phyloP scores from a whole-genome alignment of 345 rosid species.

The Salix viminalis region DNA sequence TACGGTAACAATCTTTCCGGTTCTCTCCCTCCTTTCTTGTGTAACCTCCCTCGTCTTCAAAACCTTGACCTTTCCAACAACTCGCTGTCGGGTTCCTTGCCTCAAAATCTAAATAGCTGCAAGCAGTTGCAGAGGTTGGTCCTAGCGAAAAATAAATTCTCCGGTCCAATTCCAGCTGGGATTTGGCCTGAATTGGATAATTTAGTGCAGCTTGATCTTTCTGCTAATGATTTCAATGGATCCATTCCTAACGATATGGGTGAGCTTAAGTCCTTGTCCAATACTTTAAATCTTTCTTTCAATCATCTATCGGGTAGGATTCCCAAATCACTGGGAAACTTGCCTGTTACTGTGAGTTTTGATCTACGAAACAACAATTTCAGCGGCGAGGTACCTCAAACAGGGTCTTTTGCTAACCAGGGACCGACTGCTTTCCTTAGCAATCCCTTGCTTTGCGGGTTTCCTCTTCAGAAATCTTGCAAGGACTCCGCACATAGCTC shows the following conservation, averaged over 20 bases:
- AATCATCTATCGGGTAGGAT: constrained; percentile 71
- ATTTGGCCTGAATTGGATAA: constrained; percentile 75
- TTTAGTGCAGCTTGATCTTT: constrained; percentile 77
- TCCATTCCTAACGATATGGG: constrained; percentile 69
- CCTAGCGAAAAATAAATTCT: constrained; percentile 58
- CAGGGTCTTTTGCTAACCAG: constrained; percentile 85
- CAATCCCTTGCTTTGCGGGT: constrained; percentile 78
- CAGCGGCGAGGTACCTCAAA: constrained; percentile 84
- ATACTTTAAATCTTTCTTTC: constrained; percentile 73
- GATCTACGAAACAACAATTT: constrained; percentile 78
- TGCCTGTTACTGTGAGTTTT: constrained; percentile 79
- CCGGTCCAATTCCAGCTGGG: constrained; percentile 64
- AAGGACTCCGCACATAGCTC: constrained; percentile 30
- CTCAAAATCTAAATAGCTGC: constrained; percentile 52
- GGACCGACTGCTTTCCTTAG: constrained; percentile 95
- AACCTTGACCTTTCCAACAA: constrained; percentile 82
- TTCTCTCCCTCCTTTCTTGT: constrained; percentile 66
- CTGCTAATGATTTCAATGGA: constrained; percentile 61
- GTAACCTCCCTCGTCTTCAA: constrained; percentile 68
- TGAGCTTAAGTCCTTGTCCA: constrained; percentile 63
- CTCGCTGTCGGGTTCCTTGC: constrained; percentile 67
- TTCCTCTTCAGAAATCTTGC: constrained; percentile 87
- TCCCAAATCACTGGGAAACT: constrained; percentile 68
- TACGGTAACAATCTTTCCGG: constrained; percentile 85
- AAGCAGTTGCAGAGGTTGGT: constrained; percentile 74